Evolutionary conservation across 352 stramenopile genomes (phyloP).

Genomic region (Phytophthora foliorum): DNA sequence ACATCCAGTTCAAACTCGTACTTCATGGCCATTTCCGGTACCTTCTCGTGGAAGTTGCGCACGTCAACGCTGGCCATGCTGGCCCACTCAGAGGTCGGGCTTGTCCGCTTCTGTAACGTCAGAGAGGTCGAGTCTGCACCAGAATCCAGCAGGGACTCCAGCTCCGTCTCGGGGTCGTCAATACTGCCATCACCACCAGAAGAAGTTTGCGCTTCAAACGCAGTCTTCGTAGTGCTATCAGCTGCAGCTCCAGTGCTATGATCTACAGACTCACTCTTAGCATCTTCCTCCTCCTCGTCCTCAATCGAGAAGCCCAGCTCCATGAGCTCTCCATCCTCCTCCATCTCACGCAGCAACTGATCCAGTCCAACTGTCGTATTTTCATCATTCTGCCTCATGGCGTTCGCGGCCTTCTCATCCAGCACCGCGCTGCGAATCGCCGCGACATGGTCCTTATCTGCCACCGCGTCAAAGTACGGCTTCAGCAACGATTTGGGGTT

Average conservation of each 20-base stretch:
- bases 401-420: constrained; percentile 69
- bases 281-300: constrained; percentile 39
- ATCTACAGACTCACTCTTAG: constrained; percentile 7
- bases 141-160: constrained; percentile 60
- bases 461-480: constrained; percentile 76
- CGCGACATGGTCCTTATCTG: constrained; percentile 59
- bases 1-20: constrained; percentile 93
- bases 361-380: constrained; percentile 71
- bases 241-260: constrained; percentile 1
- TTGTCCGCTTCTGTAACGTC: constrained; percentile 28
- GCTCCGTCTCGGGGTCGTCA: constrained; percentile 57
- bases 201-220: background rate
- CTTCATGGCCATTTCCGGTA: constrained; percentile 85
- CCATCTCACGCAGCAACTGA: constrained; percentile 73
- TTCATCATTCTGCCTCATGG: constrained; percentile 62
- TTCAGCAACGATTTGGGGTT: constrained; percentile 67
- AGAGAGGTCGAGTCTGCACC: constrained; percentile 15
- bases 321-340: constrained; percentile 71
- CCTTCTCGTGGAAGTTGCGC: constrained; percentile 86
- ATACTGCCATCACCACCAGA: constrained; percentile 3
- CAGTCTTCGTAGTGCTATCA: background rate
- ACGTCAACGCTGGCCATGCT: constrained; percentile 78
- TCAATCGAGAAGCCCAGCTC: constrained; percentile 69
- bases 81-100: constrained; percentile 68
- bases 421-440: constrained; percentile 64